These are phyloP conservation scores for Ophiorrhiza pumila DNA, from an alignment of 257 asterid genomes.

Conservation along the genomic window DNA sequence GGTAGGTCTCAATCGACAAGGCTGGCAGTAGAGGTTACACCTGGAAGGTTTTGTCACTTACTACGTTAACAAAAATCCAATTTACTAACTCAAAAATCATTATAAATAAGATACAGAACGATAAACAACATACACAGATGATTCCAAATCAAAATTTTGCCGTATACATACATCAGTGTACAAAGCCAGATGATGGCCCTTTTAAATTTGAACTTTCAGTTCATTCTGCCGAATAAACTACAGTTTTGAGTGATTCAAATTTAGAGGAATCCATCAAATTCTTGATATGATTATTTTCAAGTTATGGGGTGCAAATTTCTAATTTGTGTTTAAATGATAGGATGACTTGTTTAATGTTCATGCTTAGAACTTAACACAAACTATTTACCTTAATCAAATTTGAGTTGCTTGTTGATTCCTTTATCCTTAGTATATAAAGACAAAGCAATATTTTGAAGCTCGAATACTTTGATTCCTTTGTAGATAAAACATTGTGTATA, in stretches of 20 bases:
- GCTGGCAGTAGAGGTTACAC: conserved; percentile 5
- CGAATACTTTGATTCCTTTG: neutral
- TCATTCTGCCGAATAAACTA: neutral
- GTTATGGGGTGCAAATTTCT: too few species aligned
- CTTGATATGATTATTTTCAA: neutral
- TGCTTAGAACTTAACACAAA: too few species aligned
- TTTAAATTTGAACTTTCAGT: neutral
- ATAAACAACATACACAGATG: neutral
- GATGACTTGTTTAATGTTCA: too few species aligned
- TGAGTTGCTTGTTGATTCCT: neutral
- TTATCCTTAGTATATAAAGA: too few species aligned
- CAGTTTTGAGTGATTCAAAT: too few species aligned
- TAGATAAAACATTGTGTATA: too few species aligned
- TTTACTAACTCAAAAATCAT: neutral
- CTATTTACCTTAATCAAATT: too few species aligned
- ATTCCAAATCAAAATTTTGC: neutral
- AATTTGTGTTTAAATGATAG: too few species aligned
- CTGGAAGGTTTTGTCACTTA: conserved; percentile 1
- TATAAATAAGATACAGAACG: neutral
- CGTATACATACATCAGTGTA: neutral
- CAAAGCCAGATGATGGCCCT: too few species aligned
- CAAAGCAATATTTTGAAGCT: neutral
- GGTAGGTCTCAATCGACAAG: conserved; percentile 14
- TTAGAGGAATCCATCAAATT: neutral
- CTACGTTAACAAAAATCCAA: neutral